Evolutionary conservation across 768 basidiomycete genomes (phyloP), one percentile per base, ranked within the genome.

Genomic region (Hydnomerulius pinastri): DNA sequence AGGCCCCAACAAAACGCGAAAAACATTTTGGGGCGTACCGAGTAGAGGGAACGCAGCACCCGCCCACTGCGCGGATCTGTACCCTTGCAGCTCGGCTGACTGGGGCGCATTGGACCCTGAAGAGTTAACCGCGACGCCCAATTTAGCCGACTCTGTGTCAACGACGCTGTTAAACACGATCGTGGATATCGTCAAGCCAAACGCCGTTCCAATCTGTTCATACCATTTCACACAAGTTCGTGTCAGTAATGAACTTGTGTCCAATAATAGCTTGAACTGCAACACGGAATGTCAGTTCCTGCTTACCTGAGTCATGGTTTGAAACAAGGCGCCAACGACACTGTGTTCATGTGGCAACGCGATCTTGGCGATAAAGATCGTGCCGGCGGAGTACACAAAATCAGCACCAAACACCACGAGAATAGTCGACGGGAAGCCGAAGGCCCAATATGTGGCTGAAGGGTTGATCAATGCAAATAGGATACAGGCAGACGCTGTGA

Each of bases 321-420:
- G 86, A 66, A 91, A 90, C 17, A 90, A 51, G 10, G 82, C 90
- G 3, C 87, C 89, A 5, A 84, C 82, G 4, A 91, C 73, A 65
- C 82, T 85, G 66, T 92, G 90, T 57, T 92, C 90, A 47, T 86
- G 75, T 3, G 81, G 82, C 1, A 77, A 64, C 2, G 81, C 76
- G 9, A 86, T 74, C 59, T 84, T 86, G 3, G 88, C 85, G 36
- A 90, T 79, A 57, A 86, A 92, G 13, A 92, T 69, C 5, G 86
- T 86, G 2, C 90, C 90, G 0, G 82, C 70, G 0, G 90, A 72
- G 59, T 82, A 91, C 2, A 87, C 81, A 54, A 92, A 88, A 60
- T 92, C 90, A 1, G 82, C 87, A 17, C 90, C 90, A 40, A 89
- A 76, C 12, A 90, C 89, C 18, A 79, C 69, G 38, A 86, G 50